Evolutionary conservation across 2,329 filamentous ascomycete species (phyloP).

Genomic region (Fusarium sp.): DNA sequence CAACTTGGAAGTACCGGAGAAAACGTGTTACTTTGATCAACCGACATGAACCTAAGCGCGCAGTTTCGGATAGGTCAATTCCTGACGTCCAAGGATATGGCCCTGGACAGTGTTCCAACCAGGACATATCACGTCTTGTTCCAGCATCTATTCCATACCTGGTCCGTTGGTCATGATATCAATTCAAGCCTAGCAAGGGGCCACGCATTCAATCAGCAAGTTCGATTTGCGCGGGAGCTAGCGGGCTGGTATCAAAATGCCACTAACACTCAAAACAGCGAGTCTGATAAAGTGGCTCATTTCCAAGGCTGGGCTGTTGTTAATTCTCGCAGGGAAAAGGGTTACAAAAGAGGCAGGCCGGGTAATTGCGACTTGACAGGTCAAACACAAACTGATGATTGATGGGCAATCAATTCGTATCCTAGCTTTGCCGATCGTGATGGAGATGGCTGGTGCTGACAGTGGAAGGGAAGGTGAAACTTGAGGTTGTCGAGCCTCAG

Average conservation of each 20-base stretch:
- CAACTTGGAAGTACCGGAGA: not conserved
- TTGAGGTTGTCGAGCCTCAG: not conserved
- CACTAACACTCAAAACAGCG: not conserved
- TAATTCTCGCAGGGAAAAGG: slow-evolving; percentile 5
- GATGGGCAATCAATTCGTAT: not conserved
- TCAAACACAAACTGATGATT: slow-evolving; percentile 12
- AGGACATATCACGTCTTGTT: not conserved
- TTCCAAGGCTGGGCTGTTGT: not conserved
- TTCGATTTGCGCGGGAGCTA: not conserved
- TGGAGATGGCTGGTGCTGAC: slow-evolving; percentile 1
- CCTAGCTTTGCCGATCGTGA: slow-evolving; percentile 12
- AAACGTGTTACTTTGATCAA: slow-evolving; percentile 2
- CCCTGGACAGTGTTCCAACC: not conserved
- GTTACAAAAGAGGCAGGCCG: slow-evolving; percentile 20
- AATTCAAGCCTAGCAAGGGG: not conserved
- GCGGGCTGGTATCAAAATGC: slow-evolving; percentile 4
- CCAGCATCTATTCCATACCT: not conserved
- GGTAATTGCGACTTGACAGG: slow-evolving; percentile 17
- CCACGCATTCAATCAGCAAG: not conserved
- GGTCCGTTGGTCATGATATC: slow-evolving; percentile 7
- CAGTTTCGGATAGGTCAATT: not conserved
- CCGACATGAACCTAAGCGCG: slow-evolving; percentile 19
- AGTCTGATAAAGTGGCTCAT: not conserved
- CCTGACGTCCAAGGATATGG: not conserved
- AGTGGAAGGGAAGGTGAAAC: not conserved